Percentiles rank a stretch among this genome's conserved stretches.
Evolutionary conservation across 2,329 filamentous ascomycete genomes (phyloP).

Genomic region (Fusarium duplospermum): DNA sequence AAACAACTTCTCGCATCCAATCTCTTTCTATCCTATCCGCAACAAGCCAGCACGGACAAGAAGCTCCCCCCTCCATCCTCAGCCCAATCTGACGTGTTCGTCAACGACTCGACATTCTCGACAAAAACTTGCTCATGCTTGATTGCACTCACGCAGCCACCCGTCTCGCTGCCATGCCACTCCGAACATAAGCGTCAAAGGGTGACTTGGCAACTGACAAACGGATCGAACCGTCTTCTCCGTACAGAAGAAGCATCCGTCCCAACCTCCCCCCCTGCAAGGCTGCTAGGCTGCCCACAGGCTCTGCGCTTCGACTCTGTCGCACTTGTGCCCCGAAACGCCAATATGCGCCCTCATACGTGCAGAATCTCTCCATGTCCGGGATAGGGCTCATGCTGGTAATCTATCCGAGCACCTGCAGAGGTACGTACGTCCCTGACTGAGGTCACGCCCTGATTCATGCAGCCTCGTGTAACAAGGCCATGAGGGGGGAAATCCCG

Average conservation of each 20-base stretch:
- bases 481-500: not conserved
- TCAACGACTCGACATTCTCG: not conserved
- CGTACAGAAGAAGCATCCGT: not conserved
- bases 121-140: not conserved
- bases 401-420: conserved; percentile 10
- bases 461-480: not conserved
- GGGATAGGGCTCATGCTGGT: not conserved
- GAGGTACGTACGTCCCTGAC: not conserved
- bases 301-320: conserved; percentile 12
- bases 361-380: conserved; percentile 30
- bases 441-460: conserved; percentile 1
- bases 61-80: not conserved
- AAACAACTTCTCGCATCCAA: not conserved
- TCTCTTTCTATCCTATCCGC: not conserved
- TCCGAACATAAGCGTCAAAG: not conserved
- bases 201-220: not conserved
- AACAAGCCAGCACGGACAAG: not conserved
- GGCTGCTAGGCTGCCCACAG: conserved; percentile 7
- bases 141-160: conserved; percentile 27
- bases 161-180: conserved; percentile 4
- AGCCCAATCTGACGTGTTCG: not conserved
- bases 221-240: not conserved
- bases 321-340: conserved; percentile 14
- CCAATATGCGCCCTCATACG: conserved; percentile 2
- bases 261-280: conserved; percentile 1